Evolutionary conservation across 2,329 filamentous ascomycete species (phyloP).

Genomic region (Kalaharituber pfeilii): DNA sequence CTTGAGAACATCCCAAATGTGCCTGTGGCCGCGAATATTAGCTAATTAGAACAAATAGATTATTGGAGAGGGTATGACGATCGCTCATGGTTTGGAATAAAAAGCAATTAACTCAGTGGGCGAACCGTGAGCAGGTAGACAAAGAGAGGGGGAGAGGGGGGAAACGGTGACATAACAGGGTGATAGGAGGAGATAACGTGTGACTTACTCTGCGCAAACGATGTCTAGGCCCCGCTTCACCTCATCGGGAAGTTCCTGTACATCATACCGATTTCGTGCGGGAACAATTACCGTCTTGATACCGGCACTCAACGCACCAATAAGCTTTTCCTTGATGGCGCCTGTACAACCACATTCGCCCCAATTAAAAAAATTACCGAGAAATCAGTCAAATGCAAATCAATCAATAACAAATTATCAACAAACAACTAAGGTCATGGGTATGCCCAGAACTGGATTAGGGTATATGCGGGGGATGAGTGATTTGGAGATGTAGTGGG

Average conservation of each 20-base stretch:
- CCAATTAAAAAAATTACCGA: too few relatives aligned
- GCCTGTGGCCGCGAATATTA: slow-evolving; percentile 32
- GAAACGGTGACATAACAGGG: slow-evolving; percentile 8
- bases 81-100: not conserved
- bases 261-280: slow-evolving; percentile 77
- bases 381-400: slow-evolving; percentile 40
- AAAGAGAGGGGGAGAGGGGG: slow-evolving; percentile 1
- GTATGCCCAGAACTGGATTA: not conserved
- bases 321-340: slow-evolving; percentile 97
- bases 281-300: slow-evolving; percentile 89
- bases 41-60: not conserved
- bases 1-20: slow-evolving; percentile 86
- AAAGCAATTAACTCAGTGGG: too few relatives aligned
- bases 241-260: slow-evolving; percentile 75
- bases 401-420: slow-evolving; percentile 20
- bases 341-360: too few relatives aligned
- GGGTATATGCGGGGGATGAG: not conserved
- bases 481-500: too few relatives aligned
- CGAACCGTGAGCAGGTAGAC: not conserved
- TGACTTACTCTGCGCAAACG: slow-evolving; percentile 62
- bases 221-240: slow-evolving; percentile 77
- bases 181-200: slow-evolving; percentile 4
- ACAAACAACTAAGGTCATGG: slow-evolving; percentile 17
- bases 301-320: slow-evolving; percentile 78
- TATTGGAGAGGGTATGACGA: not conserved